Base-by-base conservation (phyloP, 495 filamentous ascomycete genomes). In the Xylaria longipes region DNA sequence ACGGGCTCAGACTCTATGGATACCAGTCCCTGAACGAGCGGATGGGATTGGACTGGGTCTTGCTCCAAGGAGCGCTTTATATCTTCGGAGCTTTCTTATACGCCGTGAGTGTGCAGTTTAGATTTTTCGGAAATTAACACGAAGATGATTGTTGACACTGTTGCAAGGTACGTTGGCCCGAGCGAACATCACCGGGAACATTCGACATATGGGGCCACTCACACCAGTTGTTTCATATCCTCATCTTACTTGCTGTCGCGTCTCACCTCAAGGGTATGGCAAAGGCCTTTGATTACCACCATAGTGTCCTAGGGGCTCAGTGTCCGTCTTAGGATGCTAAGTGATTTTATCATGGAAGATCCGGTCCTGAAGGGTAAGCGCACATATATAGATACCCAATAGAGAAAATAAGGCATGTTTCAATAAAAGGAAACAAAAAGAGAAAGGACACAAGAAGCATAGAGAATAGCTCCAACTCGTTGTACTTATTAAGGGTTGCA, bases 1-100 rank as follows among this genome's bases (percentile, higher is more conserved):
- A 97, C 77, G 94, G 92, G 17, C 58, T 96, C 43, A 67, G 72
- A 25, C 76, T 92, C 15, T 93, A 92, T 57, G 78, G 80, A 22
- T 84, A 82, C 66, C 22, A 27, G 11, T 27, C 77, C 14, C 74
- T 87, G 76, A 84, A 90, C 37, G 81, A 89, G 35, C 88, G 90
- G 68, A 97, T 98, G 78, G 93, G 94, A 3, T 89, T 99, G 35
- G 85, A 82, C 56, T 98, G 93, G 93, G 82, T 97, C n/a, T 66
- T 87, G 9, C 72, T 86, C 4, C 91, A 98, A 78, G 96, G 95
- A 2, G 84, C 86, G 50, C 76, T 98, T 56, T 98, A 99, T 82
- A 91, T 98, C 37, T 80, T 92, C 31, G 96, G 97, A 11, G 96
- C 96, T 11, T 88, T 84, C 33, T 84, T 98, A 73, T 75, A 77